A percentile compares a stretch with the other conserved stretches of the same genome.
These are phyloP conservation scores for Colletotrichum orchidophilum DNA, from an alignment of 2,329 filamentous ascomycete genomes.

Conservation along the genomic window DNA sequence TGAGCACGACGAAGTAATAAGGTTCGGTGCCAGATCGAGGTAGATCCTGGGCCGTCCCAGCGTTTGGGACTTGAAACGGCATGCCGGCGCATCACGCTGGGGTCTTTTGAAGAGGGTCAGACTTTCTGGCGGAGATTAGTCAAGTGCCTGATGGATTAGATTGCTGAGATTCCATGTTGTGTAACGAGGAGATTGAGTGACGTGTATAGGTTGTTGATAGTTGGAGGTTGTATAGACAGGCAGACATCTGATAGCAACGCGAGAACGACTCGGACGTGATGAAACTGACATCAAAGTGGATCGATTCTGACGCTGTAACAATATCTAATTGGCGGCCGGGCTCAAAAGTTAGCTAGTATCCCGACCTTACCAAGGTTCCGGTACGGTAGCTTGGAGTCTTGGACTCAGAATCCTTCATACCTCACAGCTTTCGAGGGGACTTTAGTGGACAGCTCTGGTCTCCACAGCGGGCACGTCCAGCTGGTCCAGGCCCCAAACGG, in stretches of 20 bases:
- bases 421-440: background rate
- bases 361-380: background rate
- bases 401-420: background rate
- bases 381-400: no score
- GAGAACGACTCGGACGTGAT: background rate
- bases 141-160: background rate
- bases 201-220: no score
- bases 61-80: conserved; percentile 19
- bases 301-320: background rate
- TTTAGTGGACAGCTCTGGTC: conserved; percentile 7
- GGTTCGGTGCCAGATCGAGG: conserved; percentile 14
- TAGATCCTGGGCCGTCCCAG: conserved; percentile 26
- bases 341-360: background rate
- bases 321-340: conserved; percentile 18
- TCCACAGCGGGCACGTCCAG: conserved; percentile 24
- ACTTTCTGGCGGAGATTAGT: background rate
- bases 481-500: conserved; percentile 13
- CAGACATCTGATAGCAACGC: background rate
- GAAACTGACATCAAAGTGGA: conserved; percentile 19
- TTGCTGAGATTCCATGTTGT: background rate
- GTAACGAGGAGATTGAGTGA: background rate
- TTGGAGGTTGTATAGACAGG: background rate
- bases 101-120: background rate
- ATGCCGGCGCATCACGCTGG: conserved; percentile 5
- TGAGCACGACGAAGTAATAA: conserved; percentile 8